Evolutionary conservation across 2,329 filamentous ascomycete genomes (phyloP), one percentile per base, ranked within the genome.

Genomic region (Cladobotryum protrusum): DNA sequence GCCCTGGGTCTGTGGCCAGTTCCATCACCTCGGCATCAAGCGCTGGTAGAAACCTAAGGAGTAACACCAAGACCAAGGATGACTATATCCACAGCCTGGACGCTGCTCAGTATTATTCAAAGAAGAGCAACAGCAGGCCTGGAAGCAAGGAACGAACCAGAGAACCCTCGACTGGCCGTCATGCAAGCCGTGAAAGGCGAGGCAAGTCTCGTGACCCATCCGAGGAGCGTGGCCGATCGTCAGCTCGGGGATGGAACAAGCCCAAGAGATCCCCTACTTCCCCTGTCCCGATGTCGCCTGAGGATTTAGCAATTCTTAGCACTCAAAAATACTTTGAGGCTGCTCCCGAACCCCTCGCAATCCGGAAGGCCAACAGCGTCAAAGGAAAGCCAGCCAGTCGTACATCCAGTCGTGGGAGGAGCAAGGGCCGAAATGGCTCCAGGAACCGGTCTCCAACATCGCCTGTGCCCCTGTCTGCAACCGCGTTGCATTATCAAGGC

Each of bases 211-310:
- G 83, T 18, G 85, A 87, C 15, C 66, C 67, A 11, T 89, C 88
- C 0, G 80, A 85, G 56, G 85, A 86, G 39, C 82, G 87, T 50
- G 87, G 87, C 17, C 79, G 87, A 54, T 77, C 77, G 19, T 72
- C 78, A 12, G 76, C 79, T 41, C 79, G 85, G 18, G 85, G 83
- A 56, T 89, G 76, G 50, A 70, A 86, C 54, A 86, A 83, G 61
- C 81, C 86, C 15, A 95, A 96, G 68, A 79, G 87, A 18, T 96
- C 92, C 1, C 92, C 92, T 1, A 95, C 89, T 2, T 96, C 92
- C 0, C 92, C 92, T 0, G 79, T 96, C 2, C 89, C 91, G 3
- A 96, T 96, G 91, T 95, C 91, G 3, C 90, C 90, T 0, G 89
- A 96, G 59, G 90, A 96, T 60, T 65, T 88, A 52, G 81, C 82